phyloP scores from a whole-genome alignment of 768 basidiomycete genomes.

The Aureoboletus auriporus region DNA sequence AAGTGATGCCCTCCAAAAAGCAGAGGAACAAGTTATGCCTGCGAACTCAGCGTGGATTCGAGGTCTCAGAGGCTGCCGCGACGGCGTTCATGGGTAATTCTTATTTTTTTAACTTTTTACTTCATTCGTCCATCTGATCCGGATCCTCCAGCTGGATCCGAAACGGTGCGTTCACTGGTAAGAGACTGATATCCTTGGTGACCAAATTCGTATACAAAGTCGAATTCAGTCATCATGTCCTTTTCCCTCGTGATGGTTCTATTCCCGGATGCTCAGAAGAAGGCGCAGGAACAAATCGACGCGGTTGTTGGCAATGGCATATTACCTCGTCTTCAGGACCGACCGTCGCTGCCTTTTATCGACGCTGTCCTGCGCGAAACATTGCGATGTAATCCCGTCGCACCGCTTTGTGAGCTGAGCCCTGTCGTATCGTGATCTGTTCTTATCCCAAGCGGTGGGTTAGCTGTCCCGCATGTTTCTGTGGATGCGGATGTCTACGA shows the following conservation, averaged over 20 bases:
- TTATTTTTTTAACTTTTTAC: background rate
- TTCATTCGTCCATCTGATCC: background rate
- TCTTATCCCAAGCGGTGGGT: background rate
- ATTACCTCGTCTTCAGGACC: conserved; percentile 8
- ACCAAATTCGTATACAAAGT: background rate
- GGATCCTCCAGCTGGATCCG: conserved; percentile 5
- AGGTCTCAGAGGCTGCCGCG: conserved; percentile 9
- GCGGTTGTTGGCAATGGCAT: conserved; percentile 1
- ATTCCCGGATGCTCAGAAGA: background rate
- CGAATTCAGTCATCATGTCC: conserved; percentile 18
- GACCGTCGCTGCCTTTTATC: conserved; percentile 9
- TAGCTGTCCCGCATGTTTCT: conserved; percentile 25
- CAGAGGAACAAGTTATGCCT: background rate
- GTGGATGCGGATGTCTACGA: conserved; percentile 39
- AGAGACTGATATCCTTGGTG: too few relatives aligned
- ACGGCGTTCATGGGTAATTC: conserved; percentile 11
- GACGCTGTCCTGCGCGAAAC: conserved; percentile 14
- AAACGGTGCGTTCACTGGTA: conserved; percentile 10
- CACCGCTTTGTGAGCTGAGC: conserved; percentile 8
- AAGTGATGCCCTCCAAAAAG: conserved; percentile 3
- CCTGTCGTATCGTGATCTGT: background rate
- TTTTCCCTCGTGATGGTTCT: conserved; percentile 10
- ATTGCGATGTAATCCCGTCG: conserved; percentile 2
- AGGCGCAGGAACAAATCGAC: conserved; percentile 13
- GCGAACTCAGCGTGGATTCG: conserved; percentile 2